phyloP scores from a whole-genome alignment of 495 filamentous ascomycete genomes.

The Hypoxylon fragiforme region DNA sequence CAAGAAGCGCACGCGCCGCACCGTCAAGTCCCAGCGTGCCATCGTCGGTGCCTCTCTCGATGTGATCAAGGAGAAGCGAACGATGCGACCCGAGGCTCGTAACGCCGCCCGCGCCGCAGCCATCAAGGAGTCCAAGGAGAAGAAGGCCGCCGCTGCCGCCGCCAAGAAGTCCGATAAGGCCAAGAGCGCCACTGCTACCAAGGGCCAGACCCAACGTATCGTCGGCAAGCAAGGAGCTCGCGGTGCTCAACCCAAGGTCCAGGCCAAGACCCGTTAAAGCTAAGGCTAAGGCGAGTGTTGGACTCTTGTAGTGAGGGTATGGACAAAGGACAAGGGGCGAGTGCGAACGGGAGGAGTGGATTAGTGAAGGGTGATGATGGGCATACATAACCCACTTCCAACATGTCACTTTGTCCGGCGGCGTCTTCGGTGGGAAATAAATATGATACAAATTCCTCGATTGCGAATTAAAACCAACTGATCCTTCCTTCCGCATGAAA shows the following conservation, averaged over 20 bases:
- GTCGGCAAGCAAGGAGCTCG: slow-evolving; percentile 96
- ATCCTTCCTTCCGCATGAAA: background rate
- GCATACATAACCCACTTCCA: background rate
- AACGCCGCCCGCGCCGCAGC: slow-evolving; percentile 85
- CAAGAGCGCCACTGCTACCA: slow-evolving; percentile 74
- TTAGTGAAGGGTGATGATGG: slow-evolving; percentile 28
- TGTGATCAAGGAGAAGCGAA: slow-evolving; percentile 98
- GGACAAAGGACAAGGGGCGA: slow-evolving; percentile 19
- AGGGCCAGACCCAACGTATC: slow-evolving; percentile 77
- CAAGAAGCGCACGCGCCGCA: slow-evolving; percentile 98
- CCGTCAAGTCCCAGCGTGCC: slow-evolving; percentile 97
- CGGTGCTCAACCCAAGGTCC: slow-evolving; percentile 83
- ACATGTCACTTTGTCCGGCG: slow-evolving; percentile 30
- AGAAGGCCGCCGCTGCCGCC: slow-evolving; percentile 81
- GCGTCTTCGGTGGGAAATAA: slow-evolving; percentile 41
- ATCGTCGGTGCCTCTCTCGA: slow-evolving; percentile 99
- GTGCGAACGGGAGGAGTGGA: too few relatives aligned
- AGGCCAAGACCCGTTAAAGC: slow-evolving; percentile 85
- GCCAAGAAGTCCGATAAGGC: slow-evolving; percentile 99
- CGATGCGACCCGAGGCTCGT: slow-evolving; percentile 90
- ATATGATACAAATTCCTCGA: slow-evolving; percentile 33
- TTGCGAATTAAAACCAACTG: slow-evolving; percentile 26
- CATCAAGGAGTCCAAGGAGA: slow-evolving; percentile 96
- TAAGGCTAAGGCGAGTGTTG: too few relatives aligned
- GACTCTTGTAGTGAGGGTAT: too few relatives aligned